Evolutionary conservation across 495 filamentous ascomycete species (phyloP).

Genomic region (Symbiotaphrina buchneri): DNA sequence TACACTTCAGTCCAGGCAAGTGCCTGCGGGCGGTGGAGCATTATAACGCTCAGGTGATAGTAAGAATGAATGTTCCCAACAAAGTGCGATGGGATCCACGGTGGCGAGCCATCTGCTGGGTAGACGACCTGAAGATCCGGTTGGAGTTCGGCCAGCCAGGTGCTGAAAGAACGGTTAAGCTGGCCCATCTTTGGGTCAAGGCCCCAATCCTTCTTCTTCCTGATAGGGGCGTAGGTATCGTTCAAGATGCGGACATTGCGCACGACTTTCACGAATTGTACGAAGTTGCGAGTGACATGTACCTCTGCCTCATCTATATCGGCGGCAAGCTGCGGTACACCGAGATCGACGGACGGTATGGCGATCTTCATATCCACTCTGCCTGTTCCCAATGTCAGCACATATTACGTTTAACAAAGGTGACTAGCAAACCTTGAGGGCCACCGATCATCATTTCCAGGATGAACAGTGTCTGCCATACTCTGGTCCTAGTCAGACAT

Average conservation of each 20-base stretch:
- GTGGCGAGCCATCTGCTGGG: conserved; percentile 54
- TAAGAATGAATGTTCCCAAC: conserved; percentile 85
- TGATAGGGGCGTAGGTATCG: conserved; percentile 51
- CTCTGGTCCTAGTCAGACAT: conserved; percentile 60
- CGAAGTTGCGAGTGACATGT: conserved; percentile 58
- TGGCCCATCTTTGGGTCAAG: conserved; percentile 66
- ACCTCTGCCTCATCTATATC: conserved; percentile 59
- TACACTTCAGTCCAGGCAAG: conserved; percentile 55
- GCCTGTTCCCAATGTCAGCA: conserved; percentile 37
- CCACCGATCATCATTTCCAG: conserved; percentile 87
- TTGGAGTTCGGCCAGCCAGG: conserved; percentile 62
- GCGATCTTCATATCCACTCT: conserved; percentile 61
- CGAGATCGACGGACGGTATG: conserved; percentile 55
- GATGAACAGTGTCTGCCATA: conserved; percentile 80
- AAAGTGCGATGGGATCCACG: conserved; percentile 77
- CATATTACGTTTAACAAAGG: background rate
- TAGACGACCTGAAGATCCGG: conserved; percentile 59
- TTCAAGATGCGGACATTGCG: conserved; percentile 59
- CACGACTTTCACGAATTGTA: conserved; percentile 55
- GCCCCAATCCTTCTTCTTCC: conserved; percentile 74
- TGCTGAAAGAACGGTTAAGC: conserved; percentile 46
- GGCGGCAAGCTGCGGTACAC: conserved; percentile 32
- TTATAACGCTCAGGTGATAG: conserved; percentile 68
- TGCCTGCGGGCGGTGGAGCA: conserved; percentile 80
- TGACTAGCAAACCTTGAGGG: conserved; percentile 49